Conservation (phyloP, 2,329 filamentous ascomycete species). For the Aspergillus unguis region DNA sequence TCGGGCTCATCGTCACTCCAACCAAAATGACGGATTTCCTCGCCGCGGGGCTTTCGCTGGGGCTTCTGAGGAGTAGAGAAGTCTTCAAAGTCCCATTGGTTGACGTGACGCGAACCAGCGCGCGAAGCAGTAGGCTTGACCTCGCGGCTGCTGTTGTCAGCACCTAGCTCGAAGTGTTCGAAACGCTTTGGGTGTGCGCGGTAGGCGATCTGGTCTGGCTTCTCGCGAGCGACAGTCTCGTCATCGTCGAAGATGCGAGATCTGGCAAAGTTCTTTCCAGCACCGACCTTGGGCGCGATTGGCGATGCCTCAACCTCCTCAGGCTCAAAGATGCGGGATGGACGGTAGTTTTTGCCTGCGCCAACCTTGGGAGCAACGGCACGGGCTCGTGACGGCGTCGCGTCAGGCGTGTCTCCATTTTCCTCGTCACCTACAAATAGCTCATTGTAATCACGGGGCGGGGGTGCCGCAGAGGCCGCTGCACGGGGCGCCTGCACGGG, state of each 20-base stretch:
- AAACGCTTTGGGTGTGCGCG: conserved; percentile 76
- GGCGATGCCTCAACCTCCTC: conserved; percentile 53
- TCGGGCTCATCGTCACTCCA: conserved; percentile 68
- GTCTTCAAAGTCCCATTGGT: conserved; percentile 85
- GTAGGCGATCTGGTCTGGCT: conserved; percentile 40
- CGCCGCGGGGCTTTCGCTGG: conserved; percentile 58
- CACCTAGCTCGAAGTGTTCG: conserved; percentile 56
- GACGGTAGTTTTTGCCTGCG: conserved; percentile 59
- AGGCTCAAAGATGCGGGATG: conserved; percentile 37
- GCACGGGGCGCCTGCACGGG: conserved; percentile 62
- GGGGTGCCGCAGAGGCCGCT: conserved; percentile 64
- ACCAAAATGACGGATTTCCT: conserved; percentile 70
- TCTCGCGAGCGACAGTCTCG: conserved; percentile 45
- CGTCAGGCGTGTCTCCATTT: conserved; percentile 21
- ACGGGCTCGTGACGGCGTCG: conserved; percentile 23
- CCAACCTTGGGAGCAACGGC: conserved; percentile 52
- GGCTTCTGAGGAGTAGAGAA: conserved; percentile 80
- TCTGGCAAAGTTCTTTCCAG: conserved; percentile 60
- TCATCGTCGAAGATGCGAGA: conserved; percentile 63
- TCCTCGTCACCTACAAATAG: conserved; percentile 58
- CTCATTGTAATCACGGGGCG: conserved; percentile 64
- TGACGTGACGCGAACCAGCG: conserved; percentile 52
- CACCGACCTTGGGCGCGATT: conserved; percentile 54
- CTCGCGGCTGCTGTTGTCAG: conserved; percentile 28
- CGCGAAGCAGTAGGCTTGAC: conserved; percentile 26